These are phyloP conservation scores for Phytophthora sp. DNA, from an alignment of 352 stramenopile genomes.

Conservation along the genomic window DNA sequence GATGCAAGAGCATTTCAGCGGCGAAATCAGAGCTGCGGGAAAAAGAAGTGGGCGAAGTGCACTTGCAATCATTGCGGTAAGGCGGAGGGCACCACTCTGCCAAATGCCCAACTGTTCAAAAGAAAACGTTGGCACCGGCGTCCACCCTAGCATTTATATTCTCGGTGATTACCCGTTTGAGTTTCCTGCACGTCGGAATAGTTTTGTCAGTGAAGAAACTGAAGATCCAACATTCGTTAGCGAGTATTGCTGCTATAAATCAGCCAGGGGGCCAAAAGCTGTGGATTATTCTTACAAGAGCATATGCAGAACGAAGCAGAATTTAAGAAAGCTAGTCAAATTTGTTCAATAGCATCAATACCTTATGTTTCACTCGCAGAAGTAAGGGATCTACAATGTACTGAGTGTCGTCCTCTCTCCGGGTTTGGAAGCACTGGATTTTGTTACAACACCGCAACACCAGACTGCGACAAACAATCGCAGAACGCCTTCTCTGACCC, in stretches of 20 bases:
- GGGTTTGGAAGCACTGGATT: slow-evolving; percentile 22
- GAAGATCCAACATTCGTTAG: slow-evolving; percentile 8
- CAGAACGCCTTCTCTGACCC: too few species aligned
- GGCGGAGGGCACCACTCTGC: slow-evolving; percentile 6
- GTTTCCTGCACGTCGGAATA: slow-evolving; percentile 1
- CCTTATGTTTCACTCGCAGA: slow-evolving; percentile 4
- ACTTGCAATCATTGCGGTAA: slow-evolving; percentile 7
- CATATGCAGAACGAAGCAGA: slow-evolving; percentile 23
- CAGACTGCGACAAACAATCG: too few species aligned
- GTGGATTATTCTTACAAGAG: slow-evolving; percentile 19
- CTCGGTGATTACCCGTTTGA: slow-evolving; percentile 3
- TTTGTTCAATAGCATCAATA: slow-evolving; percentile 9
- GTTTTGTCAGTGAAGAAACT: neutral
- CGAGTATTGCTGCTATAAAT: slow-evolving; percentile 22
- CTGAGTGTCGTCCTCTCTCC: slow-evolving; percentile 1
- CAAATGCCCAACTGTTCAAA: slow-evolving; percentile 3
- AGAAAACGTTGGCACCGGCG: slow-evolving; percentile 3
- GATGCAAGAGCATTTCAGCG: slow-evolving; percentile 1
- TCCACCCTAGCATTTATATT: slow-evolving; percentile 10
- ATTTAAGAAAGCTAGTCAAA: slow-evolving; percentile 13
- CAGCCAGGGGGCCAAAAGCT: slow-evolving; percentile 3
- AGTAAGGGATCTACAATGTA: neutral
- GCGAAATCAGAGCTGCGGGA: neutral
- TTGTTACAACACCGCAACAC: slow-evolving; percentile 25
- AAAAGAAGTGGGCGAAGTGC: slow-evolving; percentile 10